Conservation (phyloP, 305 asterid species). For the Rubia tinctorum region DNA sequence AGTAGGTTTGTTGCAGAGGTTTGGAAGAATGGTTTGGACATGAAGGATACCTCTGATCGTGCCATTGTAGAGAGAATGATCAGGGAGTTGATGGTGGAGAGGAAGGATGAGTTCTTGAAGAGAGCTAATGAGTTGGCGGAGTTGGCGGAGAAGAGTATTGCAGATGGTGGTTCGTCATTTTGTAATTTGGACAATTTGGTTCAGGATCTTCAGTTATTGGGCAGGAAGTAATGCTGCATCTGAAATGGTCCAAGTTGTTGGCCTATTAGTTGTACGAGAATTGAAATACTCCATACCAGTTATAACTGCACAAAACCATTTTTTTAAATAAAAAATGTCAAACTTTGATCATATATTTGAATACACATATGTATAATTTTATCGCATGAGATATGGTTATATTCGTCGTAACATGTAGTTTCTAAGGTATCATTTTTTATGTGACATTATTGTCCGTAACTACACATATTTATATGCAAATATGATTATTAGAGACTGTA, state of each 20-base stretch:
- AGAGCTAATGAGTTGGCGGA: conserved; percentile 19
- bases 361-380: no score
- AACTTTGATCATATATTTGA: no score
- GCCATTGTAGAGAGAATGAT: conserved; percentile 9
- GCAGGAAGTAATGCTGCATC: not conserved
- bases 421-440: no score
- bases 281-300: no score
- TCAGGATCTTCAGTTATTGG: conserved; percentile 6
- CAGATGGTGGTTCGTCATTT: conserved; percentile 18
- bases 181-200: conserved; percentile 14
- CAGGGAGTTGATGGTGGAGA: conserved; percentile 19
- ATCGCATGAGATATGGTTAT: no score
- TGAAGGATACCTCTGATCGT: conserved; percentile 22
- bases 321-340: no score
- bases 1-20: conserved; percentile 21
- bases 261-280: no score
- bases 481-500: no score
- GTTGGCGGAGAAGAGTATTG: conserved; percentile 12
- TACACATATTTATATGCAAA: no score
- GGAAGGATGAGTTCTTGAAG: conserved; percentile 11
- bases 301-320: no score
- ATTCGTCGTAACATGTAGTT: no score
- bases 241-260: not conserved
- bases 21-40: conserved; percentile 27
- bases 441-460: no score